Base-by-base conservation (phyloP, 1,284 basidiomycete genomes). In the Malassezia restricta region DNA sequence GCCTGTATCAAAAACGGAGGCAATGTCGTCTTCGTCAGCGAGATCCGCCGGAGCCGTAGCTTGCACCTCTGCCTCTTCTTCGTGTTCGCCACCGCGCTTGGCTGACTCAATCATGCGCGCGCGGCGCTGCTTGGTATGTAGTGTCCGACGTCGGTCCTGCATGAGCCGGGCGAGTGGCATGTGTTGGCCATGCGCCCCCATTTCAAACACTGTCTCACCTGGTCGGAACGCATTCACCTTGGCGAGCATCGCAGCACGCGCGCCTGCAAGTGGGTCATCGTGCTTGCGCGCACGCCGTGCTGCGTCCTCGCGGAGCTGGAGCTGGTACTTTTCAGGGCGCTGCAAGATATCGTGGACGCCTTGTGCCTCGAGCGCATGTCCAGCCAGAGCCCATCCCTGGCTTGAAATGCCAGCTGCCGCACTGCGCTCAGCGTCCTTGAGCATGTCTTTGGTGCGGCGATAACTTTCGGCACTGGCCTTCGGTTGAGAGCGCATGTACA, bases 401-500 rank as follows among this genome's bases (percentile, higher is more conserved):
- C 52, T 54, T 8, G n/a, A 33, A 3, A 46, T 50, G 17, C 59
- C 59, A 40, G 58, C 56, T 37, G 64, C 57, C 38, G 62, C 61
- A 49, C 63, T 62, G 30, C 63, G 58, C 38, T 63, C 62, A 8
- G 61, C 64, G 4, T 54, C 56, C 51, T 85, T 86, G 54, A 80
- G 78, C 78, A 94, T 85, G 51, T 84, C 83, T 74, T 96, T 98
- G 6, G 91, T 84, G 8, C 89, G 81, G 59, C 84, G 82, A 76
- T 95, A 87, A 62, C 84, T 86, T 50, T 84, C 83, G 15, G 82
- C 79, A 62, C 83, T 85, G 3, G 92, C 91, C 70, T 92, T 94
- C 30, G 84, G 83, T 68, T 88, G 84, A 55, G 87, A 90, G 29
- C 89, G 83, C 67, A 94, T 89, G 72, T 94, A 98, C 86, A 96